Evolutionary conservation across 2,329 filamentous ascomycete genomes (phyloP), one percentile per base, ranked within the genome.

Genomic region (Pseudocercospora macadamiae): DNA sequence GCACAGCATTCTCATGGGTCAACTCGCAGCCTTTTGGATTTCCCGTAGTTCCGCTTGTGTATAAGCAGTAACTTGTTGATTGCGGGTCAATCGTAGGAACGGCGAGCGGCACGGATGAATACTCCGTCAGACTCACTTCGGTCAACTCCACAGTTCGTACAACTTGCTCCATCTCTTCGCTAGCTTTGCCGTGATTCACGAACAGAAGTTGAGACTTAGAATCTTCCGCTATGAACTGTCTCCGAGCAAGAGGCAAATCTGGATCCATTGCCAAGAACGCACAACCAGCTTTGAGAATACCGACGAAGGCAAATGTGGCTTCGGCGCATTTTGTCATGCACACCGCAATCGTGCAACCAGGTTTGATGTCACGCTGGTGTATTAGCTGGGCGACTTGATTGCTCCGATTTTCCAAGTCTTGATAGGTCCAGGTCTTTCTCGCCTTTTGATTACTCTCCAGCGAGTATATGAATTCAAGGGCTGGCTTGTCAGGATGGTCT

Each of bases 1-100:
- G 93, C 0, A 96, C 89, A 0, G 89, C 86, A 71, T 96, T 97
- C 52, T 91, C 86, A 68, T 97, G 93, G 0, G 89, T 96, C 47
- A 97, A 86, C 59, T 95, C 86, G 65, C 92, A 96, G 1, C 91
- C 91, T 67, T 96, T 96, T 0, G 92, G 91, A 0, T 86, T 89
- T 2, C 91, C 91, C 0, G 91, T 96, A 0, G 91, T 96, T 3
- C 91, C 91, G 3, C 89, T 93, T 0, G 91, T 96, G 72, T 96
- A 96, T 1, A 96, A 80, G 59, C 90, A 93, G 71, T 96, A 96
- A 66, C 88, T 91, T 0, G 86, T 85, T 64, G 87, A 83, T 19
- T 82, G 77, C 3, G 83, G 74, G 1, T 71, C 64, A 56, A 75
- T 70, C 4, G 55, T 36, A 72, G 71, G n/a, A 59, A 78, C 70